Conservation (phyloP, 2,329 filamentous ascomycete species). For the Periconia sp. region DNA sequence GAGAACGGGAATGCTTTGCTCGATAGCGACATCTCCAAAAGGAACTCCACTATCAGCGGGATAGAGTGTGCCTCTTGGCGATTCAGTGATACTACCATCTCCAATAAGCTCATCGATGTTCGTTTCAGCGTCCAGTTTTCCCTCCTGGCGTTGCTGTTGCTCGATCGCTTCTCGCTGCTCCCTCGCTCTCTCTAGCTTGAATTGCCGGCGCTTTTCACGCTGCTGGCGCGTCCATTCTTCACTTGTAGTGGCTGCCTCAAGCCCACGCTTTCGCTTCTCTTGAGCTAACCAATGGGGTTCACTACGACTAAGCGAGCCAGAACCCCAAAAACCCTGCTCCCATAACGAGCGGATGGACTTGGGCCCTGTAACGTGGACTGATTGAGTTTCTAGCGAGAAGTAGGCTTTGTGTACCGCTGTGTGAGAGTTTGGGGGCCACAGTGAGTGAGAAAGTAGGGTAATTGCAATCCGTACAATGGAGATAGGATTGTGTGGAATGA, state of each 20-base stretch:
- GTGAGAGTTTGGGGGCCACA: slow-evolving; percentile 70
- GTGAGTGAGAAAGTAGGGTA: slow-evolving; percentile 75
- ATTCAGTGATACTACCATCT: slow-evolving; percentile 23
- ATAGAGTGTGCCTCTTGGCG: slow-evolving; percentile 26
- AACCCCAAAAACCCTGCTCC: slow-evolving; percentile 98
- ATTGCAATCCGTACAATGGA: slow-evolving; percentile 83
- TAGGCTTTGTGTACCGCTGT: slow-evolving; percentile 72
- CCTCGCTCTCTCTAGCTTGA: slow-evolving; percentile 91
- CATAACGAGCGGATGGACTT: slow-evolving; percentile 80
- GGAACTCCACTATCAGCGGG: slow-evolving; percentile 13
- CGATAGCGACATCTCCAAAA: slow-evolving; percentile 13
- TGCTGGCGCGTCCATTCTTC: slow-evolving; percentile 80
- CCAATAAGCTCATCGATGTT: slow-evolving; percentile 38
- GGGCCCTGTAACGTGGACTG: slow-evolving; percentile 81
- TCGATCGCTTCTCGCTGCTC: slow-evolving; percentile 85
- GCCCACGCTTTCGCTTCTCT: slow-evolving; percentile 74
- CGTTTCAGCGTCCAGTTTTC: slow-evolving; percentile 35
- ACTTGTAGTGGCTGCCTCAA: slow-evolving; percentile 71
- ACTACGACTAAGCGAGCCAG: slow-evolving; percentile 89
- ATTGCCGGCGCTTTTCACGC: slow-evolving; percentile 78
- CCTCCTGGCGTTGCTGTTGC: slow-evolving; percentile 67
- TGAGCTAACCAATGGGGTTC: slow-evolving; percentile 91
- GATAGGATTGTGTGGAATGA: slow-evolving; percentile 91
- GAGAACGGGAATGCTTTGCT: slow-evolving; percentile 14
- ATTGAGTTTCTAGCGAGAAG: slow-evolving; percentile 82